Base-by-base conservation (phyloP, 208 protist species). In the Giardia muris region DNA sequence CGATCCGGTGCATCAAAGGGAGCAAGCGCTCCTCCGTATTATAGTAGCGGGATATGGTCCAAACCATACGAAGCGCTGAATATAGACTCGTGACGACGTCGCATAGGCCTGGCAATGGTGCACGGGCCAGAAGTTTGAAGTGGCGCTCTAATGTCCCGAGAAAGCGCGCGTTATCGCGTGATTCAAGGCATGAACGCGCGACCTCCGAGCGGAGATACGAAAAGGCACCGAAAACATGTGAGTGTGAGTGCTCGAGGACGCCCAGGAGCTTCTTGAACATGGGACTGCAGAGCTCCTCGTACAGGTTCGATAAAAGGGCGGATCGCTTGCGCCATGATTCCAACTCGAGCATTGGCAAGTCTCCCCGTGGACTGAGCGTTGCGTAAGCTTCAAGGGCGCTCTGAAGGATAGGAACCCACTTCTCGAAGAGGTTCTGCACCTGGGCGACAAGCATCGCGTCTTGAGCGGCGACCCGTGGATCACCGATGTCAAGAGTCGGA, bases 141-240 rank as follows among this genome's bases (percentile, higher is more conserved):
- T 99, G 98, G 22, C 98, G 95, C 94, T 99, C 98, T 2, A 99
- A 95, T 0, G 98, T 98, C 91, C 95, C 95, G 86, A 99, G 96
- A 94, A 99, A 99, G 93, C 98, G 98, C 30, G 99, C 97, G 94
- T 99, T 99, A 94, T 99, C 98, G 94, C 98, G 98, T 19, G 98
- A 97, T 95, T 99, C 97, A 0, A 96, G 94, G 94, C 98, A 98
- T 92, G 96, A 94, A 92, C 97, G 98, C 67, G 95, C 96, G 92
- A 98, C 97, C 94, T 98, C 96, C 86, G 2, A 44, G 22, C 45
- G 2, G 2, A 91, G 39, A 0, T 10, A 2, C 93, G 95, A 94
- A 47, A 98, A 95, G 46, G 96, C 97, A 43, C 95, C 96, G 87
- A 97, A 94, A 92, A 98, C 98, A 87, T 96, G 87, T 39, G 89